phyloP scores from a whole-genome alignment of 768 basidiomycete genomes.

The Erythrobasidium yunnanense region DNA sequence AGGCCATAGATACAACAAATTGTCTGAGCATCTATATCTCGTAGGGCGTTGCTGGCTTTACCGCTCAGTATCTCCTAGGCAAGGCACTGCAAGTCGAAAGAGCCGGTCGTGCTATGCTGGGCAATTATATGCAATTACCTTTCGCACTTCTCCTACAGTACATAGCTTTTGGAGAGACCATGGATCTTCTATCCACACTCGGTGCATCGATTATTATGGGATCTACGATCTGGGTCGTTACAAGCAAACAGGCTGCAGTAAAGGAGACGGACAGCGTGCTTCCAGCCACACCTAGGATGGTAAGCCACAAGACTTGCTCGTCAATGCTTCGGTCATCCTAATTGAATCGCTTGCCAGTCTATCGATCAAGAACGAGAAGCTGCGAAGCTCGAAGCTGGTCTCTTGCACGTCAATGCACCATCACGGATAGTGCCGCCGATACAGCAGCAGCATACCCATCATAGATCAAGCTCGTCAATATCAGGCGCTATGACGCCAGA shows the following conservation, averaged over 20 bases:
- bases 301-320: no score
- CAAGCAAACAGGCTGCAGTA: slow-evolving; percentile 37
- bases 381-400: neutral
- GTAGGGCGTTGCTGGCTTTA: slow-evolving; percentile 17
- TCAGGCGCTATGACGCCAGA: neutral
- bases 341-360: neutral
- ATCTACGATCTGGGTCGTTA: slow-evolving; percentile 57
- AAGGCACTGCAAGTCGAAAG: slow-evolving; percentile 27
- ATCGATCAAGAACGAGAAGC: neutral
- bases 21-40: no score
- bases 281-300: no score
- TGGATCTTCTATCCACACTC: slow-evolving; percentile 52
- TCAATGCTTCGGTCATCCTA: neutral
- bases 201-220: slow-evolving; percentile 58
- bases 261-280: neutral
- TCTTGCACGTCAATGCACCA: no score
- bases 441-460: no score
- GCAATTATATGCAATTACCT: slow-evolving; percentile 48
- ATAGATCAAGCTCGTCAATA: neutral
- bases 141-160: slow-evolving; percentile 59
- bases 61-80: slow-evolving; percentile 10
- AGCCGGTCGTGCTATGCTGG: slow-evolving; percentile 1
- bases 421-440: no score
- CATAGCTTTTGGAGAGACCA: slow-evolving; percentile 54
- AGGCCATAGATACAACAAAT: no score